A percentile compares a stretch with the other conserved stretches of the same genome.
Evolutionary conservation across 768 basidiomycete genomes (phyloP).

Genomic region (Lactifluus echinatus): DNA sequence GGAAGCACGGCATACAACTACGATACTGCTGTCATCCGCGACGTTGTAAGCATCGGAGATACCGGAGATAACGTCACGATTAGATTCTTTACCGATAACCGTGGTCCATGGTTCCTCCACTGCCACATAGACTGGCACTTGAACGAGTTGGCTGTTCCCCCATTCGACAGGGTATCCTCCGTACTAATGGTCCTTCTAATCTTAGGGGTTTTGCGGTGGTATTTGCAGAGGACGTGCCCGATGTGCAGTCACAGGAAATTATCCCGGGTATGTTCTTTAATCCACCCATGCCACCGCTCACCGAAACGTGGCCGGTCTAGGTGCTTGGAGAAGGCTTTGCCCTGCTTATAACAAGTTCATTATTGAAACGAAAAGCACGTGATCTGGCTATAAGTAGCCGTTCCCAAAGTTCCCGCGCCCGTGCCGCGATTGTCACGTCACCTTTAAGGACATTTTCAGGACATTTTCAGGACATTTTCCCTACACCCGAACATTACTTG

Average conservation of each 20-base stretch:
- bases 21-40: slow-evolving; percentile 36
- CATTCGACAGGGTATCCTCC: background rate
- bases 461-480: too few species aligned
- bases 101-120: too few species aligned
- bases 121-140: too few species aligned
- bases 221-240: too few species aligned
- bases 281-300: background rate
- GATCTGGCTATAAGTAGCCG: too few species aligned
- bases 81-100: slow-evolving; percentile 25
- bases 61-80: slow-evolving; percentile 17
- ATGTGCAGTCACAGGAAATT: background rate
- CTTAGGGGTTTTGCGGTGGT: slow-evolving; percentile 13
- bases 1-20: slow-evolving; percentile 16
- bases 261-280: background rate
- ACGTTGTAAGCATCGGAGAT: slow-evolving; percentile 29
- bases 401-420: too few species aligned
- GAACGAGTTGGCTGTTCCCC: background rate
- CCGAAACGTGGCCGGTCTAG: background rate
- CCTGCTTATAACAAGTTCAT: background rate
- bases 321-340: background rate
- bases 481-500: too few species aligned
- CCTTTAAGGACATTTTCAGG: too few species aligned
- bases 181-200: background rate
- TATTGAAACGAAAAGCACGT: background rate
- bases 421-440: too few species aligned